phyloP scores from a whole-genome alignment of 805 yeast genomes.

The Zygosaccharomyces gambellarensis region DNA sequence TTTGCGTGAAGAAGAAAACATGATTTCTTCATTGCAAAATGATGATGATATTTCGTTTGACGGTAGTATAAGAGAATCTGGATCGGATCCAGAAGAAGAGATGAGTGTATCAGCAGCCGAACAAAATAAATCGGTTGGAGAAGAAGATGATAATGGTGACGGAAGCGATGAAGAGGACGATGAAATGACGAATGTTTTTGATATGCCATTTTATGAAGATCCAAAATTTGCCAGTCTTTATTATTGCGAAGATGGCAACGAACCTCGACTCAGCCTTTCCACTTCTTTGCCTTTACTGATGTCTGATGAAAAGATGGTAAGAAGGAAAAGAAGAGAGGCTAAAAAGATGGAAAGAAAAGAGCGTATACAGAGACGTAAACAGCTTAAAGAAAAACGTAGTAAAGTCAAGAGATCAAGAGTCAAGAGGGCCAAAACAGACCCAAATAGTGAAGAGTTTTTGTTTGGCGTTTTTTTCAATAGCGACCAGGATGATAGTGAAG shows the following conservation, averaged over 20 bases:
- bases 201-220: conserved; percentile 41
- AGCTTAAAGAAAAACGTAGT: conserved; percentile 17
- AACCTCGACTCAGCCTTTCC: conserved; percentile 31
- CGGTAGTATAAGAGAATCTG: conserved; percentile 33
- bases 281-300: conserved; percentile 33
- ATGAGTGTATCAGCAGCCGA: conserved; percentile 8
- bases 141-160: conserved; percentile 24
- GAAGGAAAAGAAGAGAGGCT: conserved; percentile 27
- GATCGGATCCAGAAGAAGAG: conserved; percentile 29
- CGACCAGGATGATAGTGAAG: conserved; percentile 23
- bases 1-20: conserved; percentile 30
- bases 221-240: conserved; percentile 34
- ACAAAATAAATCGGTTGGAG: conserved; percentile 15
- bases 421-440: conserved; percentile 38
- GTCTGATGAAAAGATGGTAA: conserved; percentile 29
- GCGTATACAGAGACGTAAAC: conserved; percentile 28
- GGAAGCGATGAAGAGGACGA: conserved; percentile 34
- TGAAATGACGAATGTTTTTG: conserved; percentile 34
- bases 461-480: conserved; percentile 34
- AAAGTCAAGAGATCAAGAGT: conserved; percentile 21
- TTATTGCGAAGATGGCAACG: conserved; percentile 32
- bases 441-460: conserved; percentile 33
- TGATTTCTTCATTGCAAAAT: conserved; percentile 29
- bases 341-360: conserved; percentile 30
- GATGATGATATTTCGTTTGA: conserved; percentile 33